phyloP scores from a whole-genome alignment of 169 alveolate species.

The Perkinsus olseni region DNA sequence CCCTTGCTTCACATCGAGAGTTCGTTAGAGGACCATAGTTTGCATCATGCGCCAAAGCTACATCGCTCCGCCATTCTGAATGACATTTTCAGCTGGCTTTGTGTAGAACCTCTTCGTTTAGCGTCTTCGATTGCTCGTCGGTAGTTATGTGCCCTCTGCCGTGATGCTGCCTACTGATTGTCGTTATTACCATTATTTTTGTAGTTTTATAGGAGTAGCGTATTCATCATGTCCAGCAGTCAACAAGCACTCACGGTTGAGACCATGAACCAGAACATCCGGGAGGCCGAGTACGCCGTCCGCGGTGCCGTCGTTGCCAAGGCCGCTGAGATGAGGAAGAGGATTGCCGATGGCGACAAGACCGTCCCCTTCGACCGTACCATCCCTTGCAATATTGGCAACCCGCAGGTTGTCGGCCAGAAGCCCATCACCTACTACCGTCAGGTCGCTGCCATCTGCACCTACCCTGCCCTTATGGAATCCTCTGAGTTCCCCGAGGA shows the following conservation, averaged over 20 bases:
- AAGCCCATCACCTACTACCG: constrained; percentile 41
- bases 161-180: not conserved
- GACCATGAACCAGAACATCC: not conserved
- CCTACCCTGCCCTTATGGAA: not conserved
- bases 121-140: not conserved
- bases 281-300: constrained; percentile 23
- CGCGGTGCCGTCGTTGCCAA: constrained; percentile 23
- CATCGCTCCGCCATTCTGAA: not conserved
- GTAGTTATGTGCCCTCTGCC: not conserved
- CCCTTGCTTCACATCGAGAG: no score
- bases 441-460: constrained; percentile 24
- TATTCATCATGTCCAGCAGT: not conserved
- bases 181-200: not conserved
- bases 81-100: not conserved
- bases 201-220: not conserved
- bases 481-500: not conserved
- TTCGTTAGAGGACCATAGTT: not conserved
- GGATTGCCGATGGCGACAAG: not conserved
- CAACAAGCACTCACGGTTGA: not conserved
- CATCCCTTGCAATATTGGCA: constrained; percentile 40
- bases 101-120: not conserved
- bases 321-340: constrained; percentile 12
- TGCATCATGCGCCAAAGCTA: not conserved
- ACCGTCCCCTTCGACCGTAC: constrained; percentile 17
- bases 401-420: constrained; percentile 50